phyloP scores from a whole-genome alignment of 495 filamentous ascomycete species.

The Penicillium egyptiacum region DNA sequence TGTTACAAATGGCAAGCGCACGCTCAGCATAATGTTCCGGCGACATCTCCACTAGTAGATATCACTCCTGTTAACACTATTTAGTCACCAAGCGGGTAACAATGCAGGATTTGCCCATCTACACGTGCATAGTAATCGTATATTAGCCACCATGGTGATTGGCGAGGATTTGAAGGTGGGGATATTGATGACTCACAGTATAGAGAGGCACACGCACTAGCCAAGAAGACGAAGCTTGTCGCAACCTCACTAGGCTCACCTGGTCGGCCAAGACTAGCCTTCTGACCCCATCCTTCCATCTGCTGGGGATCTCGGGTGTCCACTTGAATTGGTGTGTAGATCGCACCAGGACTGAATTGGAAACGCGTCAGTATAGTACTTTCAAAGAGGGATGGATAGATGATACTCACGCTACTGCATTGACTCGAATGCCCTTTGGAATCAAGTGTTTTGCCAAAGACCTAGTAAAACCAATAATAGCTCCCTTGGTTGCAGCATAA shows the following conservation, averaged over 20 bases:
- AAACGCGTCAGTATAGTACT: neutral
- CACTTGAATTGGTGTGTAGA: conserved; percentile 60
- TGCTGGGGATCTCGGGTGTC: conserved; percentile 48
- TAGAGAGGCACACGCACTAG: conserved; percentile 53
- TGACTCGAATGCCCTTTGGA: conserved; percentile 62
- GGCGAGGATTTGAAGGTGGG: neutral
- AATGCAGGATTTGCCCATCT: conserved; percentile 56
- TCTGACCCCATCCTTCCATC: conserved; percentile 49
- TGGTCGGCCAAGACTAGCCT: conserved; percentile 48
- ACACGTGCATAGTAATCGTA: neutral
- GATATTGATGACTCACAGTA: conserved; percentile 40
- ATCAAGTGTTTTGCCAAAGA: conserved; percentile 54
- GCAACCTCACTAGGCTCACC: conserved; percentile 65
- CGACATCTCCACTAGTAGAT: neutral
- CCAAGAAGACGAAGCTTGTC: conserved; percentile 62
- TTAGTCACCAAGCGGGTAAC: conserved; percentile 46
- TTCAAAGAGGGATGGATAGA: neutral
- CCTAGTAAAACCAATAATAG: conserved; percentile 59
- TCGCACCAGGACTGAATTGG: conserved; percentile 47
- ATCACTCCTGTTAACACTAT: neutral
- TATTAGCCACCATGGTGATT: neutral
- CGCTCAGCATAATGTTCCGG: neutral
- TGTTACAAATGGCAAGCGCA: conserved; percentile 7
- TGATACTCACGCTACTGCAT: conserved; percentile 55
- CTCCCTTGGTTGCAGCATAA: conserved; percentile 63